Base-by-base conservation (phyloP, 768 basidiomycete species). In the Leccinum pellstonianum region DNA sequence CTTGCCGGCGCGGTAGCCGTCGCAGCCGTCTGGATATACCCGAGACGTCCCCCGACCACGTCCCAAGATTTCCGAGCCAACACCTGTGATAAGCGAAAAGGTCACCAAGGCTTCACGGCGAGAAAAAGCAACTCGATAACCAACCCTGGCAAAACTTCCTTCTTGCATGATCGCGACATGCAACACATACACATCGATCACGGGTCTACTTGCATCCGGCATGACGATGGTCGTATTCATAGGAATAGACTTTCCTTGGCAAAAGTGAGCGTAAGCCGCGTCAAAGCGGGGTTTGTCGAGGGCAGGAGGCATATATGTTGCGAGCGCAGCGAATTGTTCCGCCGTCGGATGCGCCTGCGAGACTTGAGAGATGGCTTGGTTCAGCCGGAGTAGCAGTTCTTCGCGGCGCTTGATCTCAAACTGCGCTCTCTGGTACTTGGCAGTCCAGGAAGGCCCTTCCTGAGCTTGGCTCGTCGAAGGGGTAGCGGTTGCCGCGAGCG, bases 101-200 rank as follows among this genome's bases (percentile, higher is more conserved):
- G 25, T 57, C 15, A 52, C 51, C 57, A 58, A 43, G 10, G 23
- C 48, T 49, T 17, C 49, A 51, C n/a, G 31, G 37, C 31, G 23
- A 55, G 52, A 29, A 25, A 14, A 54, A 60, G 59, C 19, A 57
- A 43, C 27, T 58, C 43, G 41, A 54, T 4, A 38, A 71, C 64
- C 10, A 52, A 74, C 71, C 69, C 69, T 65, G 11, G 63, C 49
- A 33, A 64, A 67, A 23, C 67, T 74, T 52, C 70, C 72, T 60
- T 69, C 67, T 53, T 72, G 70, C 73, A 73, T 75, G 59, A 75
- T 64, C 4, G 70, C 66, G 48, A 68, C 68, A 51, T 73, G 72
- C 54, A 72, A 55, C 2, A 68, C 61, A 43, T 73, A 74, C 11
- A 73, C 53, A 54, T 75, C 72, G 41, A 73, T 58, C 49, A 65